Conservation (phyloP, 495 filamentous ascomycete species). For the Entonaema liquescens region DNA sequence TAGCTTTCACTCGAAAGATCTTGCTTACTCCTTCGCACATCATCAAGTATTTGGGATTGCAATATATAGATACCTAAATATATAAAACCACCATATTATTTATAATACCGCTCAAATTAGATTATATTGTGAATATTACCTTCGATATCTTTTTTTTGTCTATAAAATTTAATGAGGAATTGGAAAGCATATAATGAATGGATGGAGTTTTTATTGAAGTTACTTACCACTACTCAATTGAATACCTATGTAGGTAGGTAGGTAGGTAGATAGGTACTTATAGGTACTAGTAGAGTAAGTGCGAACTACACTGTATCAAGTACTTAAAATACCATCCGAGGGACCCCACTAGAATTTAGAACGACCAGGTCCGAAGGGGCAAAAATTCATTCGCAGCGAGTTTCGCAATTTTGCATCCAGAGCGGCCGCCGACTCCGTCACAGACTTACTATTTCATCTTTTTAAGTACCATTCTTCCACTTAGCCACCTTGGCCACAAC, state of each 20-base stretch:
- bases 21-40: no score
- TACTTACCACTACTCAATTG: no score
- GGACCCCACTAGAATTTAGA: background rate
- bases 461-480: background rate
- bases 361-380: constrained; percentile 10
- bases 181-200: background rate
- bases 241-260: background rate
- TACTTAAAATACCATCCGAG: constrained; percentile 1
- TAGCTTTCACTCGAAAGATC: background rate
- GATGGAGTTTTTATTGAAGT: background rate
- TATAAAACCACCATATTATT: no score
- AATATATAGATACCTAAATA: no score
- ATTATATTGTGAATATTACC: no score
- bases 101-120: no score
- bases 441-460: constrained; percentile 28
- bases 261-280: background rate
- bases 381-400: constrained; percentile 17
- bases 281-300: background rate
- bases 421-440: constrained; percentile 28
- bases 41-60: no score
- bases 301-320: background rate
- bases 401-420: constrained; percentile 16
- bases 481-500: background rate
- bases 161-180: no score
- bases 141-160: no score